Base-by-base conservation (phyloP, 2,329 filamentous ascomycete genomes). In the Annulohypoxylon truncatum region DNA sequence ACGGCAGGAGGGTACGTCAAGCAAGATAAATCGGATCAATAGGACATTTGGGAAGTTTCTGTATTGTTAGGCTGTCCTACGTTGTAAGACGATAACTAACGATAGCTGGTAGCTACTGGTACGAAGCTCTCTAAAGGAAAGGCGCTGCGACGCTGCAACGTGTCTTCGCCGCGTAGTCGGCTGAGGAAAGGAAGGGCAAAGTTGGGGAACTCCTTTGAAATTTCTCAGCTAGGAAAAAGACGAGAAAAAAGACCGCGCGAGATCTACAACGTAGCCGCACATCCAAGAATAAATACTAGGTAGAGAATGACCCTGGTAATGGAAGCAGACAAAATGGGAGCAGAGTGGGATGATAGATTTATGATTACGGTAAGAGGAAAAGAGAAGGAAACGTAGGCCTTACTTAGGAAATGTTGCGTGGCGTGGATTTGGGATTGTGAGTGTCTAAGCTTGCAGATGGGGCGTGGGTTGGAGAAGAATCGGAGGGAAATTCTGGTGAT, bases 151-250 rank as follows among this genome's bases (percentile, higher is more conserved):
- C 61, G 40, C 58, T 67, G 64, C 65, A 70, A 70, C 67, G 64
- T 68, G 58, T 65, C 48, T 57, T 62, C 38, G 60, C 35, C 35
- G 57, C 31, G 54, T 56, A 52, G 57, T 60, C 61, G 54, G 54
- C 61, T 44, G 61, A 61, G 28, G 54, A 53, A 61, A 48, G 38
- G 54, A 60, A 61, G 29, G 59, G 52, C 42, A 56, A 50, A 31
- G 20, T 69, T 69, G 67, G 67, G 64, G 67, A 67, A 67, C 64
- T 67, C 67, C 67, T 69, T 31, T 28, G 48, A 65, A 65, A 60
- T 64, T 56, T 53, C 48, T 59, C 48, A 57, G 48, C 55, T 55
- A 48, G 52, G 35, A 52, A 44, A 48, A 48, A 26, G 15, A 48
- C 12, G 24, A 48, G n/a, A 57, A 35, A 46, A 58, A 66, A 64